These are phyloP conservation scores for Teunomyces funiuensis DNA, from an alignment of 805 yeast genomes.

Conservation along the genomic window DNA sequence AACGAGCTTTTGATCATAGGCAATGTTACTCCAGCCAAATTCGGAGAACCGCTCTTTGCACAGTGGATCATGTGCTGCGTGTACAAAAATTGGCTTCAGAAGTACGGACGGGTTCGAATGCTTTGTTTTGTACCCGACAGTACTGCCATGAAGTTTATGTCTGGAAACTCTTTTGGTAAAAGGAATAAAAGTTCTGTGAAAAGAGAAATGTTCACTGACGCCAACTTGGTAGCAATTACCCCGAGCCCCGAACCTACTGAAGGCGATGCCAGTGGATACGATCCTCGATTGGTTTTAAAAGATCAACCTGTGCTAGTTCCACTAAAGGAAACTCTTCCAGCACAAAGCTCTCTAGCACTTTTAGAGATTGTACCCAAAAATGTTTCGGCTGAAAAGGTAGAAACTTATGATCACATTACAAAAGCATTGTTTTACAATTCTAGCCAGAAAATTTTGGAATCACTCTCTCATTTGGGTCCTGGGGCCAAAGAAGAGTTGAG, in stretches of 20 bases:
- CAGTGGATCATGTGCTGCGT: conserved; percentile 74
- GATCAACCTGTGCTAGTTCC: conserved; percentile 39
- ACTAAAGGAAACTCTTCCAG: conserved; percentile 26
- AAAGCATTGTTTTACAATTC: conserved; percentile 21
- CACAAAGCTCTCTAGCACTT: conserved; percentile 46
- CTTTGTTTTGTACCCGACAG: conserved; percentile 62
- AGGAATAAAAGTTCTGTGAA: conserved; percentile 67
- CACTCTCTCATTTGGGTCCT: conserved; percentile 65
- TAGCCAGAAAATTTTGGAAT: conserved; percentile 46
- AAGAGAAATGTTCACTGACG: conserved; percentile 61
- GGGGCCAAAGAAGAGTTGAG: conserved; percentile 67
- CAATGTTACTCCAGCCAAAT: conserved; percentile 49
- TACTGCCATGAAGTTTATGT: conserved; percentile 58
- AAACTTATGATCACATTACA: conserved; percentile 66
- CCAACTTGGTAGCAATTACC: conserved; percentile 53
- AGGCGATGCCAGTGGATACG: conserved; percentile 33
- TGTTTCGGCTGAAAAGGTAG: conserved; percentile 41
- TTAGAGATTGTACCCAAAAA: conserved; percentile 53
- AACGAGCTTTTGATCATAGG: conserved; percentile 58
- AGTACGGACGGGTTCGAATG: conserved; percentile 71
- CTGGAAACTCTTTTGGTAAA: conserved; percentile 49
- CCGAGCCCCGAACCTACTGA: conserved; percentile 20
- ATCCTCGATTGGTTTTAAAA: conserved; percentile 34
- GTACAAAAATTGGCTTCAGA: conserved; percentile 70
- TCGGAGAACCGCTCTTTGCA: conserved; percentile 67